Base-by-base conservation (phyloP, 306 rosid species). In the Inga oerstediana region DNA sequence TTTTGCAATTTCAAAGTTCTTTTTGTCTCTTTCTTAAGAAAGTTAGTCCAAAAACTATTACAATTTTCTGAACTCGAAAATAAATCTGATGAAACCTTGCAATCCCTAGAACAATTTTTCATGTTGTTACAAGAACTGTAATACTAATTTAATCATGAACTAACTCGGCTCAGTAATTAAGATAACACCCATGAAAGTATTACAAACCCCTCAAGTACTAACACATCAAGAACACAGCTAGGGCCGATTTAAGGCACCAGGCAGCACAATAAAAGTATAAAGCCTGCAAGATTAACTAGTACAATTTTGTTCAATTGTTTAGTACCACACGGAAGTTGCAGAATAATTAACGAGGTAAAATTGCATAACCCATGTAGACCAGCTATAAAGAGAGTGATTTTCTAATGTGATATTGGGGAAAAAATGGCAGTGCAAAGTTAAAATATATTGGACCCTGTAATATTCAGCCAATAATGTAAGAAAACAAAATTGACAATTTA, bases 21-120 rank as follows among this genome's bases (percentile, higher is more conserved):
- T 27, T 27, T 27, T 27, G 30, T 27, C 30, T 27, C 30, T 27
- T 27, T 27, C 30, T 27, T 27, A 39, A 24, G 35, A 39, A 3
- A 30, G 17, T 41, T 64, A 35, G 19, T 56, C 54, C 35, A 19
- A 43, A 37, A 64, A 62, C 49, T 19, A 72, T 6, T 59, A 13
- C 13, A 20, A 32, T 58, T 73, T 41, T 74, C 70, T 30, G 41
- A 19, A 17, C 43, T 72, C 45, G 13, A 48, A 7, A 37, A 7
- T 51, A 43, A 66, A 66, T 58, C 32, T 51, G 72, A 66, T 46
- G 15, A 84, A 72, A 66, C 62, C 41, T 74, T 51, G 66, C 48
- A 67, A 58, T 44, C 5, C 8, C 69, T 67, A 24, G 66, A 74
- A 79, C 24, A 79, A 20, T 41, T 30, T 39, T 27, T 34, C 34